Evolutionary conservation across 1,284 basidiomycete species (phyloP), one percentile per base, ranked within the genome.

Genomic region (Lentinula novae-zelandiae): DNA sequence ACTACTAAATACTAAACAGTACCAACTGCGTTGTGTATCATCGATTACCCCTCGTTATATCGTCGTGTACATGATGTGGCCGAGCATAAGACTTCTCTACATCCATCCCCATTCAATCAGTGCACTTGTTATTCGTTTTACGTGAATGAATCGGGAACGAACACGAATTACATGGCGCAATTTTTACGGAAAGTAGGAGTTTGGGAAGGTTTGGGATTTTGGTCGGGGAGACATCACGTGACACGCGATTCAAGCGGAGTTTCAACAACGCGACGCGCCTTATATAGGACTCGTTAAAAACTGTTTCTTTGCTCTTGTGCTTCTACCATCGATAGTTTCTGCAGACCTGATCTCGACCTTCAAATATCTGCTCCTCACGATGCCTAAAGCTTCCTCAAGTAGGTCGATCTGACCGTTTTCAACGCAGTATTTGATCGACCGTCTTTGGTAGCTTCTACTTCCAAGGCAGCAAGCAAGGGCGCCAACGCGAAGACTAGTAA

Each of bases 301-400:
- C 7, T 12, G 10, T 20, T 22, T 20, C 17, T 46, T 34, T 34
- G 31, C 42, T 9, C 54, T 46, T 56, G 31, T 33, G 5, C 33
- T 56, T 33, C 42, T 7, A 56, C 54, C 9, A n/a, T 42, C 12
- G 36, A 38, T 38, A 38, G 12, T 6, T 38, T 38, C 53, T 40
- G 13, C 36, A 31, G 9, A 15, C 22, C 22, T 15, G 40, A 12
- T 34, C 39, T 46, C 27, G n/a, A 12, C 42, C 13, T 44, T 22
- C 22, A 10, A 40, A 8, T 46, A n/a, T 9, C 17, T 50, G 33
- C 22, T 15, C 13, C 5, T 9, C 12, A 52, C 27, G 13, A 58
- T 58, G 57, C 57, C 57, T 22, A 58, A 58, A 40, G 36, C 49
- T 12, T 17, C 57, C 34, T 40, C 57, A 52, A 27, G 57, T 58